Evolutionary conservation across 139 green algal species (phyloP).

Genomic region (Chlorella sp.): DNA sequence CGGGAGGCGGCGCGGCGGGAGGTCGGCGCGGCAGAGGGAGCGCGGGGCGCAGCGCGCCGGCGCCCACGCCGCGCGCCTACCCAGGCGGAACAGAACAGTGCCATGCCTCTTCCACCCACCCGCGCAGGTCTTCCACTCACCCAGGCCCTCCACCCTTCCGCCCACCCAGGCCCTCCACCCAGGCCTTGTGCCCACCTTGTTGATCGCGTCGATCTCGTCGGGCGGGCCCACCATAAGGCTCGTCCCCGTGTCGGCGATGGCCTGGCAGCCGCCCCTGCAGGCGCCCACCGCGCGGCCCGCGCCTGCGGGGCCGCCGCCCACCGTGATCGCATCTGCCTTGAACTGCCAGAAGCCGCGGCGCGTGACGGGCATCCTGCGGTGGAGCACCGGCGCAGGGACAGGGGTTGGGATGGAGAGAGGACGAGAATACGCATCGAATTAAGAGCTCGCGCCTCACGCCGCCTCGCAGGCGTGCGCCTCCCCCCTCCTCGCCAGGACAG

Average conservation of each 20-base stretch:
- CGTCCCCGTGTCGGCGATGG: constrained; percentile 94
- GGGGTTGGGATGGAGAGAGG: background rate
- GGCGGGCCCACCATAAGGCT: constrained; percentile 80
- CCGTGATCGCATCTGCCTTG: constrained; percentile 71
- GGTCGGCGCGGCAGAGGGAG: too few species aligned
- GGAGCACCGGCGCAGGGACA: background rate
- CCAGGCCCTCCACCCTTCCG: too few species aligned
- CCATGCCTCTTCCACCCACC: too few species aligned
- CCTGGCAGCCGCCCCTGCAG: constrained; percentile 76
- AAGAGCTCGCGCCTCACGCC: background rate
- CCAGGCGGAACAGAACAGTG: too few species aligned
- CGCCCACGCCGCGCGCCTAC: too few species aligned
- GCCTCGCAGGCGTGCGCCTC: too few species aligned
- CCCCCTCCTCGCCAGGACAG: too few species aligned
- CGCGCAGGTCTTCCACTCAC: too few species aligned
- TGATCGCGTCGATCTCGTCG: constrained; percentile 78
- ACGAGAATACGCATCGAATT: background rate
- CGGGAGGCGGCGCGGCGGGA: too few species aligned
- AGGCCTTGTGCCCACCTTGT: constrained; percentile 41
- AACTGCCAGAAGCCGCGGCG: constrained; percentile 97
- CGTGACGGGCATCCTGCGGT: constrained; percentile 71
- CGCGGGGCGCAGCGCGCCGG: too few species aligned
- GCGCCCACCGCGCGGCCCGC: too few species aligned
- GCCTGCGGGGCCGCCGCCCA: constrained; percentile 39
- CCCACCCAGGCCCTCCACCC: background rate